phyloP scores from a whole-genome alignment of 441 rosid species.

The Pelargonium cotyledonis region DNA sequence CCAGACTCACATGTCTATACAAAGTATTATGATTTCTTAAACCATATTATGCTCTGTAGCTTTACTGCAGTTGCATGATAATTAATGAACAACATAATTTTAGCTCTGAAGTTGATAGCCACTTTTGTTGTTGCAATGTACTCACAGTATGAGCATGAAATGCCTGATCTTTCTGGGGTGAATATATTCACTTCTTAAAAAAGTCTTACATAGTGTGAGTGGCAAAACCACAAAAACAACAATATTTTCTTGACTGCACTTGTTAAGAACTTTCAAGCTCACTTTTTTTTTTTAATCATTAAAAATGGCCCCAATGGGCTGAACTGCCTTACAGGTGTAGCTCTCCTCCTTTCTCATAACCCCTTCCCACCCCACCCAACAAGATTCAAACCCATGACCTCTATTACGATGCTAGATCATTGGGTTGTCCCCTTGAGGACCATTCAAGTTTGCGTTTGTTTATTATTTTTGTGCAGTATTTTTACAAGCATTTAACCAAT shows the following conservation, averaged over 20 bases:
- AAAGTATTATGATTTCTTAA: constrained; percentile 40
- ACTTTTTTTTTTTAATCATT: too few relatives aligned
- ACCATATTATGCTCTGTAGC: constrained; percentile 2
- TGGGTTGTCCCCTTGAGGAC: too few relatives aligned
- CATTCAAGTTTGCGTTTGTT: too few relatives aligned
- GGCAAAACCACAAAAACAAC: neutral
- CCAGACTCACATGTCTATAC: constrained; percentile 88
- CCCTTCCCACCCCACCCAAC: too few relatives aligned
- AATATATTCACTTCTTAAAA: neutral
- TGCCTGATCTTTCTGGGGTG: neutral
- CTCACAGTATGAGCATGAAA: neutral
- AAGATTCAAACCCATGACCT: too few relatives aligned
- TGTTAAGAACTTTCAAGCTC: neutral
- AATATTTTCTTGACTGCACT: neutral
- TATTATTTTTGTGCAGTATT: too few relatives aligned
- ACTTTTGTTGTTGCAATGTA: neutral
- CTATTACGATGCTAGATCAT: too few relatives aligned
- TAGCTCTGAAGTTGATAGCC: neutral
- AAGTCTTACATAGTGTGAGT: neutral
- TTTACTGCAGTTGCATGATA: constrained; percentile 1
- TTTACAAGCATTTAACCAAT: too few relatives aligned
- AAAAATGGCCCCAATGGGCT: too few relatives aligned
- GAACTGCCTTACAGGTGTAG: too few relatives aligned
- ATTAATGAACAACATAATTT: neutral
- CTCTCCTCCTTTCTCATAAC: too few relatives aligned